Percentiles rank a stretch among this genome's conserved stretches.
Conservation (phyloP, 768 basidiomycete species). For the Favolaschia claudopus region DNA sequence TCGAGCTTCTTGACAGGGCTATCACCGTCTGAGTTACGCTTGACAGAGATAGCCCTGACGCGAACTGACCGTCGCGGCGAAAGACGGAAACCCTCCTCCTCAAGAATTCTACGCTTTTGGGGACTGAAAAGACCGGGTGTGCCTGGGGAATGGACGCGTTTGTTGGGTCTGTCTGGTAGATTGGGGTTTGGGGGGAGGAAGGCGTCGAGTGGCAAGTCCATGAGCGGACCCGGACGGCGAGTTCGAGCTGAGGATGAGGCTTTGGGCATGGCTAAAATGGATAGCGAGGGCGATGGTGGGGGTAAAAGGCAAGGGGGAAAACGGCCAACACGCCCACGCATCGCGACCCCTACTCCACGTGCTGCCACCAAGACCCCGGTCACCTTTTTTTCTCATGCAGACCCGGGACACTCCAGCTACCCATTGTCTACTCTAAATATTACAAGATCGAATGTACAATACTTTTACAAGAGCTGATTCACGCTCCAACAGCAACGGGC, state of each 20-base stretch:
- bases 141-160: conserved; percentile 70
- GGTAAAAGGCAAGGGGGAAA: background rate
- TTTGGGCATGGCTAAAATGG: conserved; percentile 25
- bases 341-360: background rate
- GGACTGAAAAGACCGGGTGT: conserved; percentile 60
- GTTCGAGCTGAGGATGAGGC: conserved; percentile 30
- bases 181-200: conserved; percentile 52
- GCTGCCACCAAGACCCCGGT: background rate
- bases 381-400: too few relatives aligned
- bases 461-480: background rate
- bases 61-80: conserved; percentile 49
- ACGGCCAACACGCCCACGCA: background rate
- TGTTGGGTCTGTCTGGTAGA: conserved; percentile 48
- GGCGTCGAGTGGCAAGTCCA: conserved; percentile 65
- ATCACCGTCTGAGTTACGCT: conserved; percentile 37
- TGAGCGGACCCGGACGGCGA: conserved; percentile 61
- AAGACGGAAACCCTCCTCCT: conserved; percentile 55
- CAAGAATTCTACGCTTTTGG: conserved; percentile 72
- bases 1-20: conserved; percentile 63
- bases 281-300: background rate
- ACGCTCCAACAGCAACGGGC: conserved; percentile 47
- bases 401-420: too few relatives aligned
- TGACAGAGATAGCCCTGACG: conserved; percentile 54
- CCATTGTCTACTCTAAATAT: too few relatives aligned
- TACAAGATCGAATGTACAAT: background rate